Percentiles rank a stretch among this genome's conserved stretches.
Conservation (phyloP, 176 grass and related monocot species). For the Melocanna baccifera region DNA sequence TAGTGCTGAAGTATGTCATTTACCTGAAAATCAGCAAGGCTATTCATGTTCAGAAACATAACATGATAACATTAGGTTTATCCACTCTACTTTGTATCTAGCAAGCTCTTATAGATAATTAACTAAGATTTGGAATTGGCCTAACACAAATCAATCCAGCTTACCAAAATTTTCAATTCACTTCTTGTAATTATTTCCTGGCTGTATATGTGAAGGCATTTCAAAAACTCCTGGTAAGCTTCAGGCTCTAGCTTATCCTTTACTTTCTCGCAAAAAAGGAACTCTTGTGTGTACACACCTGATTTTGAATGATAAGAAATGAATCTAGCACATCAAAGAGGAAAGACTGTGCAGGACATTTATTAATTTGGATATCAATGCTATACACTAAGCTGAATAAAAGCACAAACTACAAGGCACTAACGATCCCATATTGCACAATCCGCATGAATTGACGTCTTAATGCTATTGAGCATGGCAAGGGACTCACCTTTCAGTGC, state of each 20-base stretch:
- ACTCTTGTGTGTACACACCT: conserved; percentile 66
- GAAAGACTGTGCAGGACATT: background rate
- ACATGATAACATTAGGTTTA: conserved; percentile 13
- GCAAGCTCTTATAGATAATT: background rate
- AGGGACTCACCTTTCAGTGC: conserved; percentile 61
- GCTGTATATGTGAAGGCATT: conserved; percentile 89
- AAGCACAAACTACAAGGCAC: background rate
- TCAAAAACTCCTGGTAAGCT: conserved; percentile 81
- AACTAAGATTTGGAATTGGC: background rate
- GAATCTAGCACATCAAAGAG: background rate
- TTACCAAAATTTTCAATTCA: conserved; percentile 77
- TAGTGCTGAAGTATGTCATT: conserved; percentile 62
- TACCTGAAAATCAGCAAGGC: conserved; percentile 43
- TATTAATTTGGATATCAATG: background rate
- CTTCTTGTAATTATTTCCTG: conserved; percentile 74
- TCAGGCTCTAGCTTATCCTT: conserved; percentile 73
- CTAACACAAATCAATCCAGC: background rate
- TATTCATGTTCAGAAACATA: conserved; percentile 2
- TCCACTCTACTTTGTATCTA: background rate
- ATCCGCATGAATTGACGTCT: background rate
- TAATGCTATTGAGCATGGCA: background rate
- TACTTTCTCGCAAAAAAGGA: conserved; percentile 69
- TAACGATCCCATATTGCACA: background rate
- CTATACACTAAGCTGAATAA: background rate
- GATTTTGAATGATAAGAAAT: conserved; percentile 15